These are phyloP conservation scores for Amylocarpus encephaloides DNA, from an alignment of 2,329 filamentous ascomycete genomes.

Conservation along the genomic window DNA sequence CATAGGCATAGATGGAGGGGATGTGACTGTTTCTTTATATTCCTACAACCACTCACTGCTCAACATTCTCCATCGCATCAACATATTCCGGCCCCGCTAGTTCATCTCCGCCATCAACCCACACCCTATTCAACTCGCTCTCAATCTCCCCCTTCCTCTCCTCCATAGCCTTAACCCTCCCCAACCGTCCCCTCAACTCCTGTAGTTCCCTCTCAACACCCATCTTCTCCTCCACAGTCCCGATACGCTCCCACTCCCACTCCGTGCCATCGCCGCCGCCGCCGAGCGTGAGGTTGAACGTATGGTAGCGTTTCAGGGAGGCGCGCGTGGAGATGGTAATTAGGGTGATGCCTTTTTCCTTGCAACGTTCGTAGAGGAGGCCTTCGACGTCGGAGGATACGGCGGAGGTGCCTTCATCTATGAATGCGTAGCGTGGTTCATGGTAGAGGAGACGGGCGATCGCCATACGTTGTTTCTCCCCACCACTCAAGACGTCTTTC, in stretches of 20 bases:
- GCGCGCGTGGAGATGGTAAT: conserved; percentile 95
- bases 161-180: conserved; percentile 81
- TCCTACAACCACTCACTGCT: background rate
- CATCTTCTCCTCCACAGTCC: conserved; percentile 87
- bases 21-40: background rate
- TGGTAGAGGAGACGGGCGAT: conserved; percentile 90
- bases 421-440: conserved; percentile 86
- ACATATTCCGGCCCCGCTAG: conserved; percentile 17
- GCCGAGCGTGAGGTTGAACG: conserved; percentile 80
- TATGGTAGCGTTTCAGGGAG: conserved; percentile 93
- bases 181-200: conserved; percentile 72
- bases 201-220: conserved; percentile 86
- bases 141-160: conserved; percentile 74
- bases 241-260: conserved; percentile 92
- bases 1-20: background rate
- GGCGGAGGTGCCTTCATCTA: conserved; percentile 93
- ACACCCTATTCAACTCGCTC: conserved; percentile 54
- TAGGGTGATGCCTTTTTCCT: conserved; percentile 87
- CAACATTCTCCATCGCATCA: background rate
- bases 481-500: conserved; percentile 96
- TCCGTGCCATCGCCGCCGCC: conserved; percentile 73
- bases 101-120: conserved; percentile 29
- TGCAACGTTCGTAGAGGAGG: conserved; percentile 84
- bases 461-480: conserved; percentile 93
- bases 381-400: conserved; percentile 94